phyloP scores from a whole-genome alignment of 2,329 filamentous ascomycete species.

The Aspergillus texensis region DNA sequence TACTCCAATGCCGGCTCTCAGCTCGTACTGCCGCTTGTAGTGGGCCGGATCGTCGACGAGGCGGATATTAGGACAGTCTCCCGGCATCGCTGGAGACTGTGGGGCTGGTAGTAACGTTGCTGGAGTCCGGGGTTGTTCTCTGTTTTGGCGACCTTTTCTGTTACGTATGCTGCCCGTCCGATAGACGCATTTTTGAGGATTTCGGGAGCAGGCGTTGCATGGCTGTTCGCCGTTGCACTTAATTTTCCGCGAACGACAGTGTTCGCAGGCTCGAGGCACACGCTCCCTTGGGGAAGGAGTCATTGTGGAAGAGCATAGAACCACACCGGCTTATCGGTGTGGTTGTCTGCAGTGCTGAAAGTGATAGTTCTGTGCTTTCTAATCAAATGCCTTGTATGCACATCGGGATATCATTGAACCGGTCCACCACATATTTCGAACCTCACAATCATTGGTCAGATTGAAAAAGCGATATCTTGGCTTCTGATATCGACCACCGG shows the following conservation, averaged over 20 bases:
- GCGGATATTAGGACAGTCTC: conserved; percentile 1
- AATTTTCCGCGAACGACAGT: conserved; percentile 18
- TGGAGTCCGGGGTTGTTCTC: conserved; percentile 7
- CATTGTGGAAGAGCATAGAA: background rate
- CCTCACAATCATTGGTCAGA: background rate
- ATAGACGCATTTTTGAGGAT: conserved; percentile 12
- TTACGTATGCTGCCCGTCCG: conserved; percentile 15
- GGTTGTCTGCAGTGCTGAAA: background rate
- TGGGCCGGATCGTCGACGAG: conserved; percentile 14
- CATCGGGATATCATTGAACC: conserved; percentile 3
- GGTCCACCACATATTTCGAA: background rate
- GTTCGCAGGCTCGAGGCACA: conserved; percentile 17
- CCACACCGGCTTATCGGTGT: background rate
- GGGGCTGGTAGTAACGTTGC: conserved; percentile 13
- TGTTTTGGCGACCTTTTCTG: conserved; percentile 11
- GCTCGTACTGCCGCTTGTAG: conserved; percentile 18
- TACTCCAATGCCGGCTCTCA: conserved; percentile 19
- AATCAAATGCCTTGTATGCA: conserved; percentile 3
- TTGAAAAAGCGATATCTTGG: background rate
- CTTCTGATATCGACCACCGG: background rate
- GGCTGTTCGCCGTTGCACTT: conserved; percentile 18
- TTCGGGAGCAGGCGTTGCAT: conserved; percentile 13
- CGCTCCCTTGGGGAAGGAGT: conserved; percentile 13
- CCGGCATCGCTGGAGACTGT: background rate
- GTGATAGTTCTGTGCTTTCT: conserved; percentile 5